Base-by-base conservation (phyloP, 1,139 yeast species). In the Hyphopichia fennica region DNA sequence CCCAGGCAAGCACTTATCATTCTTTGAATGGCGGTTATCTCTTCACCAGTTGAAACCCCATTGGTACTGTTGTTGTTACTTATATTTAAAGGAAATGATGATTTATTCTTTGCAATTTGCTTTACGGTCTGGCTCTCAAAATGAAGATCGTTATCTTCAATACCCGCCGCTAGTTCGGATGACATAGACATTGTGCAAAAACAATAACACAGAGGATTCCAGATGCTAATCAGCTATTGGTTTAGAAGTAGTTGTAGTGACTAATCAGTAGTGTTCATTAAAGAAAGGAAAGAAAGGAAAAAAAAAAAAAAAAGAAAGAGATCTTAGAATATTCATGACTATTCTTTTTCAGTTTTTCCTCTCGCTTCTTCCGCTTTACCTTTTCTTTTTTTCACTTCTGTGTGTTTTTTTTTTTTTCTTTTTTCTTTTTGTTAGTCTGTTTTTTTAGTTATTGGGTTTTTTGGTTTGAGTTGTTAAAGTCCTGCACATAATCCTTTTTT, bases 1-100 rank as follows among this genome's bases (percentile, higher is more conserved):
- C 99, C 99, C 38, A 87, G 77, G 56, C 96, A 86, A 0, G 98
- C 98, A 47, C 96, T 87, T 32, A 87, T 63, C 95, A 90, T 89
- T 43, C 91, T 65, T 58, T 89, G 90, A 2, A 64, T 48, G 19
- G 80, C 58, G 9, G 86, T 69, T 41, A 82, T 72, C 28, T 67
- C 60, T 14, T 25, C 28, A 25, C n/a, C 28, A 25, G 4, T 25
- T 10, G n/a, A 7, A 9, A 9, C 28, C 8, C 8, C 11, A 11
- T 25, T 25, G 23, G 23, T 7, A 6, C 9, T 22, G 9, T 25
- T 25, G 13, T 25, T n/a, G n/a, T n/a, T n/a, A n/a, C 51, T 57
- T 38, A 19, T 31, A 16, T n/a, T 35, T 17, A 19, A 11, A 10
- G 29, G 23, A 8, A 8, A 9, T 20, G 34, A 25, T 19, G 18